Percentiles rank a stretch among this genome's conserved stretches.
Conservation (phyloP, 768 basidiomycete genomes). For the Xerocomus brunneocitrinus region DNA sequence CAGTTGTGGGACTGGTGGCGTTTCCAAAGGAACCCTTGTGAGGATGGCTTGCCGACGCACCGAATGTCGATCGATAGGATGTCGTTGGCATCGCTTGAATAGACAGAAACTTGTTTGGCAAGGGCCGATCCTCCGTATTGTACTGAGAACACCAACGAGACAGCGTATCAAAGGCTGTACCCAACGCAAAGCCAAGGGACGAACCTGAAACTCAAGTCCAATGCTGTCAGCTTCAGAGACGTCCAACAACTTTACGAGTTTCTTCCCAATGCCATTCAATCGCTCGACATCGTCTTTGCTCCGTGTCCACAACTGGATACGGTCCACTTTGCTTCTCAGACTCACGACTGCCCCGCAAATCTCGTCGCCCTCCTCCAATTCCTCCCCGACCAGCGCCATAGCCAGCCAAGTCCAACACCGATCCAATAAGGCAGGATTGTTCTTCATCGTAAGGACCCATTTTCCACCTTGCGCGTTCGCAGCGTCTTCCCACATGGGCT, state of each 20-base stretch:
- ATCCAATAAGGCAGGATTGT: constrained; percentile 73
- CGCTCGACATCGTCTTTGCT: constrained; percentile 81
- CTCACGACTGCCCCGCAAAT: constrained; percentile 88
- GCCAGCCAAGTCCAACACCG: constrained; percentile 87
- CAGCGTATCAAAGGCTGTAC: neutral
- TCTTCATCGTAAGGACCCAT: constrained; percentile 93
- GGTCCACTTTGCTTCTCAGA: constrained; percentile 77
- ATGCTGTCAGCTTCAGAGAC: constrained; percentile 80
- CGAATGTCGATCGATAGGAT: constrained; percentile 65
- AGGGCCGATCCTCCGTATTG: constrained; percentile 83
- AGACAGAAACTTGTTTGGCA: constrained; percentile 75
- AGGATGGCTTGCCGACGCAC: constrained; percentile 24
- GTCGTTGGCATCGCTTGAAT: constrained; percentile 69
- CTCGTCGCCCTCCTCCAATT: constrained; percentile 64
- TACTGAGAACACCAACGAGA: constrained; percentile 41
- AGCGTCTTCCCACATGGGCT: constrained; percentile 96
- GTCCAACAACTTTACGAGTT: constrained; percentile 77
- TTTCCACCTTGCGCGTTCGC: constrained; percentile 91
- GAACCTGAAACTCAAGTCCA: constrained; percentile 86
- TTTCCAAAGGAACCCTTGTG: constrained; percentile 21
- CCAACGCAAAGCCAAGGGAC: constrained; percentile 15
- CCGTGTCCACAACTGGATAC: constrained; percentile 90
- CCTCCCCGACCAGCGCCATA: constrained; percentile 76
- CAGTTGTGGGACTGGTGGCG: constrained; percentile 20
- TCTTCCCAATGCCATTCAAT: constrained; percentile 80